Evolutionary conservation across 1,284 basidiomycete genomes (phyloP).

Genomic region (Lignosus rhinocerotis): DNA sequence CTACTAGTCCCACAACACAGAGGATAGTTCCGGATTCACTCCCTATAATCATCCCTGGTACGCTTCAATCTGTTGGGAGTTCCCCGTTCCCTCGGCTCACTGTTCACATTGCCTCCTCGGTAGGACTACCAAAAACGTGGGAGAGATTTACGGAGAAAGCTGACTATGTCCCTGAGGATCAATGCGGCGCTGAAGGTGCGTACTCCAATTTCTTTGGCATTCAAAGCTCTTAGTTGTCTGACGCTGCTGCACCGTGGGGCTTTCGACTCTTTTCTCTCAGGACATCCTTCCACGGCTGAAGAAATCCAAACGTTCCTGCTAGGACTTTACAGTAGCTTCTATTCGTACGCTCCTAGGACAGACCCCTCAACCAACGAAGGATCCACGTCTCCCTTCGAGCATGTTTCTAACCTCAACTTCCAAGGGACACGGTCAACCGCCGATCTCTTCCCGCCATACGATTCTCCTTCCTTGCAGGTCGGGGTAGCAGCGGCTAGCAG

Average conservation of each 20-base stretch:
- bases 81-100: neutral
- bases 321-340: neutral
- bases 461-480: neutral
- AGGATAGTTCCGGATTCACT: neutral
- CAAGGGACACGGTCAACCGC: too few relatives aligned
- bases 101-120: neutral
- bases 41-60: neutral
- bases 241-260: too few relatives aligned
- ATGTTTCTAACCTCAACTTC: too few relatives aligned
- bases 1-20: neutral
- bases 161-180: neutral
- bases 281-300: too few relatives aligned
- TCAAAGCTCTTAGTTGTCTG: too few relatives aligned
- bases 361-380: neutral
- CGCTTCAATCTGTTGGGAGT: neutral
- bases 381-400: neutral
- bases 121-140: neutral
- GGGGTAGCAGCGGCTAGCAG: neutral
- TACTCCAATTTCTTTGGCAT: neutral
- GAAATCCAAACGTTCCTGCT: too few relatives aligned
- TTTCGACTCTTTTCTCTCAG: too few relatives aligned
- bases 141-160: neutral
- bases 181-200: neutral
- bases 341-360: neutral
- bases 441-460: too few relatives aligned